Evolutionary conservation across 306 rosid genomes (phyloP).

Genomic region (Erythrophleum fordii): DNA sequence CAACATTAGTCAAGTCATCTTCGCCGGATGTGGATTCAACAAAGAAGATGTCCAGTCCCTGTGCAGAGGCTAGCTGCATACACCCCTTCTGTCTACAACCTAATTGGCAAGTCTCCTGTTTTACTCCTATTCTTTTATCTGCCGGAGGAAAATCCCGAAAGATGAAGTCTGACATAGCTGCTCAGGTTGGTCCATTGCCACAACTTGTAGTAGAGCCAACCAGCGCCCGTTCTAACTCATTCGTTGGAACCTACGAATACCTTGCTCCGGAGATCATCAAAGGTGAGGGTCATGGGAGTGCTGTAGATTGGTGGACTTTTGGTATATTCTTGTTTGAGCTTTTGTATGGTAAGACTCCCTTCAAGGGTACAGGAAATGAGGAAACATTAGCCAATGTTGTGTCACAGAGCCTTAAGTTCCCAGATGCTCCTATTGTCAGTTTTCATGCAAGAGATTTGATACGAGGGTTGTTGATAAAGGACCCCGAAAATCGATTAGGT

Average conservation of each 20-base stretch:
- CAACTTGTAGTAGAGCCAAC: slow-evolving; percentile 96
- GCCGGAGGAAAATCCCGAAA: slow-evolving; percentile 78
- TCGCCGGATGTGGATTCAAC: slow-evolving; percentile 61
- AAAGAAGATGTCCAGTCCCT: slow-evolving; percentile 68
- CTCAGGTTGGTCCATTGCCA: slow-evolving; percentile 80
- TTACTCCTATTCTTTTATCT: slow-evolving; percentile 79
- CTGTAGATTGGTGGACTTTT: slow-evolving; percentile 99
- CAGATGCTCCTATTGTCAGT: slow-evolving; percentile 81
- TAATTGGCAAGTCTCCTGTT: slow-evolving; percentile 95
- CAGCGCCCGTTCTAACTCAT: slow-evolving; percentile 86
- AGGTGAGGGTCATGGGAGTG: slow-evolving; percentile 87
- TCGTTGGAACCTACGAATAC: slow-evolving; percentile 96
- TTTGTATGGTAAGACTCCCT: slow-evolving; percentile 92
- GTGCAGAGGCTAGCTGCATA: slow-evolving; percentile 84
- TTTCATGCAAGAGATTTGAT: slow-evolving; percentile 92
- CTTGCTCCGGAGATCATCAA: slow-evolving; percentile 96
- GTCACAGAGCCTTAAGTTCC: slow-evolving; percentile 86
- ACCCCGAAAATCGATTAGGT: slow-evolving; percentile 91
- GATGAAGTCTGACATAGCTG: slow-evolving; percentile 64
- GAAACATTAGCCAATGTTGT: slow-evolving; percentile 82
- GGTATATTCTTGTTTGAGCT: slow-evolving; percentile 92
- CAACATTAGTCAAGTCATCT: slow-evolving; percentile 73
- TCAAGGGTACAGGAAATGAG: slow-evolving; percentile 82
- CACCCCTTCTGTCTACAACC: slow-evolving; percentile 98
- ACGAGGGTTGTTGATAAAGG: slow-evolving; percentile 80